Conservation (phyloP, 2,329 filamentous ascomycete species). For the Diaporthe citriasiana region DNA sequence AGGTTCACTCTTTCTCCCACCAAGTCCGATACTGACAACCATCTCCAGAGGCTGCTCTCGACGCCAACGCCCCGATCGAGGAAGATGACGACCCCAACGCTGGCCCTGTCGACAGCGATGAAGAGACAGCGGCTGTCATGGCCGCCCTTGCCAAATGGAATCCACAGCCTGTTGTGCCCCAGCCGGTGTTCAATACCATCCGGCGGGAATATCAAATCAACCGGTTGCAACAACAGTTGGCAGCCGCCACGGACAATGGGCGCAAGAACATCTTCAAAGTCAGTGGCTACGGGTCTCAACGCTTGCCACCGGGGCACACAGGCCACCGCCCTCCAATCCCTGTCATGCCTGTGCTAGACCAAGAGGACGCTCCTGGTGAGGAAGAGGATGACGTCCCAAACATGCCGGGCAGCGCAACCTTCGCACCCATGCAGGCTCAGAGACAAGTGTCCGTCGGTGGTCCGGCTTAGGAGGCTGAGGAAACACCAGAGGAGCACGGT, state of each 20-base stretch:
- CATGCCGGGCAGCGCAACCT: slow-evolving; percentile 39
- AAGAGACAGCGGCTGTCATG: slow-evolving; percentile 94
- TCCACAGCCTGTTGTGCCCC: slow-evolving; percentile 82
- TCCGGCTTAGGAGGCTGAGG: slow-evolving; percentile 29
- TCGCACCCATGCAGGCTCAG: slow-evolving; percentile 38
- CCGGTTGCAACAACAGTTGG: slow-evolving; percentile 75
- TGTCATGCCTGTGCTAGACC: slow-evolving; percentile 54
- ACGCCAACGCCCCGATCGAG: slow-evolving; percentile 91
- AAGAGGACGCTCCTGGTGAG: slow-evolving; percentile 72
- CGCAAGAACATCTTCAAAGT: slow-evolving; percentile 76
- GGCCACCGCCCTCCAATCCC: slow-evolving; percentile 47
- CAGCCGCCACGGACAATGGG: slow-evolving; percentile 76
- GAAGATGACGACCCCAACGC: slow-evolving; percentile 86
- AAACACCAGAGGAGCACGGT: slow-evolving; percentile 7
- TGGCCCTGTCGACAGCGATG: slow-evolving; percentile 91
- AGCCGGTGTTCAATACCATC: slow-evolving; percentile 73
- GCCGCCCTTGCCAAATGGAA: slow-evolving; percentile 80
- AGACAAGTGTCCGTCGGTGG: slow-evolving; percentile 41
- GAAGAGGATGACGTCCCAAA: slow-evolving; percentile 58
- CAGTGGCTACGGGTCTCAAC: slow-evolving; percentile 68
- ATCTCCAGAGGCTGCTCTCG: slow-evolving; percentile 85
- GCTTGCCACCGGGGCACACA: slow-evolving; percentile 64
- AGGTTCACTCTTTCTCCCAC: slow-evolving; percentile 55
- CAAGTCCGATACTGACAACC: not conserved
- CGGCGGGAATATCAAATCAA: slow-evolving; percentile 74